Percentiles rank a stretch among this genome's conserved stretches.
Conservation (phyloP, 176 grass and related monocot species). For the Aegilops tauschii region DNA sequence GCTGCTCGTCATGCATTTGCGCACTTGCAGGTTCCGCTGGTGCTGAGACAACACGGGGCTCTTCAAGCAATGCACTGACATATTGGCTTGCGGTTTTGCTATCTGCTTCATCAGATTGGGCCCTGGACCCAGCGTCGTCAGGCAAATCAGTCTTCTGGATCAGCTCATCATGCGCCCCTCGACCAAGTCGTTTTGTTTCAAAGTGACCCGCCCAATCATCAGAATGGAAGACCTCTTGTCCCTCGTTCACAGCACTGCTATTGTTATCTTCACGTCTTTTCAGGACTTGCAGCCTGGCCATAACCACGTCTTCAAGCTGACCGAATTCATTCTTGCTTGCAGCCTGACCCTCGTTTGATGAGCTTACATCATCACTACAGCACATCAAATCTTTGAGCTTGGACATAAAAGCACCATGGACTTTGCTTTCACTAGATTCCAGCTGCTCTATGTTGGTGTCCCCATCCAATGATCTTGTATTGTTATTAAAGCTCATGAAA, state of each 20-base stretch:
- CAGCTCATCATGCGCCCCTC: neutral
- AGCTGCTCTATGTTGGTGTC: slow-evolving; percentile 1
- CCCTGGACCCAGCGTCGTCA: neutral
- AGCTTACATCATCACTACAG: neutral
- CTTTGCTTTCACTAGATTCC: slow-evolving; percentile 3
- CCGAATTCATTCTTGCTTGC: neutral
- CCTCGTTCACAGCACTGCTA: neutral
- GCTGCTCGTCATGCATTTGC: neutral
- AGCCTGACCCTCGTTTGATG: neutral
- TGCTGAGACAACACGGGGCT: neutral
- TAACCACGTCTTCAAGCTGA: slow-evolving; percentile 33
- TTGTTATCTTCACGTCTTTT: slow-evolving; percentile 21
- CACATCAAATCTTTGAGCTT: slow-evolving; percentile 10
- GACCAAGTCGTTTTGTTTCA: neutral
- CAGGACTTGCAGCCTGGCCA: slow-evolving; percentile 42
- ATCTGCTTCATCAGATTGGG: slow-evolving; percentile 1
- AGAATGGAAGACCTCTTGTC: neutral
- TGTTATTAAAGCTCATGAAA: slow-evolving; percentile 14
- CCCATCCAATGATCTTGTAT: neutral
- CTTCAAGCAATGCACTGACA: neutral
- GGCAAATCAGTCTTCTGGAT: neutral
- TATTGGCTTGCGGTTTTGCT: neutral
- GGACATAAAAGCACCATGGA: slow-evolving; percentile 1
- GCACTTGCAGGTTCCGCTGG: neutral
- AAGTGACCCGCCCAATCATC: neutral